phyloP scores from a whole-genome alignment of 2,329 filamentous ascomycete genomes.

The Fusarium sp. region DNA sequence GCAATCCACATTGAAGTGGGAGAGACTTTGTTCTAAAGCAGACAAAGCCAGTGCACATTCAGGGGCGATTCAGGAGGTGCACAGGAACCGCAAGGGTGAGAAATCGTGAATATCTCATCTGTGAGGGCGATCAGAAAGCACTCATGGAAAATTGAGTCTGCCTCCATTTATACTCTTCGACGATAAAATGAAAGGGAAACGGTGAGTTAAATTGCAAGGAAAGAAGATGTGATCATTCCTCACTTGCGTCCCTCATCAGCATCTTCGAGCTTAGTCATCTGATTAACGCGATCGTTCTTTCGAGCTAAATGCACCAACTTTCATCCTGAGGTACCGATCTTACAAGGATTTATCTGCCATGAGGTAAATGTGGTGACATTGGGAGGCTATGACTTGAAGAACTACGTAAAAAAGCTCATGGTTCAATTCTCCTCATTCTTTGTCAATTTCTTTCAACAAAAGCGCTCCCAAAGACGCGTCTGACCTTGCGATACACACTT shows the following conservation, averaged over 20 bases:
- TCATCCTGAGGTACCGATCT: neutral
- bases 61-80: neutral
- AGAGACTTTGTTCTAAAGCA: neutral
- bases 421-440: neutral
- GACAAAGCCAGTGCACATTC: neutral
- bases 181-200: neutral
- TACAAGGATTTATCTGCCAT: neutral
- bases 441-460: neutral
- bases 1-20: neutral
- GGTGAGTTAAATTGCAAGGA: neutral
- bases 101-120: neutral
- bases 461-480: neutral
- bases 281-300: neutral
- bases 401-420: neutral
- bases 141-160: neutral
- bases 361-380: neutral
- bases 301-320: neutral
- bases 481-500: neutral
- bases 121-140: neutral
- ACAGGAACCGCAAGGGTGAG: neutral
- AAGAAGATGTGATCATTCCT: neutral
- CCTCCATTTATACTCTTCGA: neutral
- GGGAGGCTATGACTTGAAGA: neutral
- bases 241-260: neutral
- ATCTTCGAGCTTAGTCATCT: neutral